Percentiles rank a stretch among this genome's conserved stretches.
These are phyloP conservation scores for Fusarium haematococcum DNA, from an alignment of 2,329 filamentous ascomycete genomes.

Conservation along the genomic window DNA sequence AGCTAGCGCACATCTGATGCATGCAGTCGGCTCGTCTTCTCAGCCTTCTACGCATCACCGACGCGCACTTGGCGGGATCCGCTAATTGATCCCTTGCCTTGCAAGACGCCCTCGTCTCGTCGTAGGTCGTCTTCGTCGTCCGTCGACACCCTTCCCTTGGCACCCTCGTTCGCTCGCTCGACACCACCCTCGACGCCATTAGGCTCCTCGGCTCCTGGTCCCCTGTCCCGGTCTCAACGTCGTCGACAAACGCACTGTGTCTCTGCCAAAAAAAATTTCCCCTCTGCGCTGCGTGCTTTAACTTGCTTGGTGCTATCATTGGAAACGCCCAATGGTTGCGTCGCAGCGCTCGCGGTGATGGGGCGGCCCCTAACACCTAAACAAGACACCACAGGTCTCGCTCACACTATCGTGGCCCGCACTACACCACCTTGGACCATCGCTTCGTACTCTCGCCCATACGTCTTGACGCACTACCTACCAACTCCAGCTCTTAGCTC, in stretches of 20 bases:
- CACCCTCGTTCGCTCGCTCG: constrained; percentile 13
- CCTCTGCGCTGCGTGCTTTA: constrained; percentile 15
- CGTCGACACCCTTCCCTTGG: constrained; percentile 6
- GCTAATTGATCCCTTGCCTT: constrained; percentile 32
- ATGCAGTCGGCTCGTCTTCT: constrained; percentile 32
- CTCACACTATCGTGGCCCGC: constrained; percentile 26
- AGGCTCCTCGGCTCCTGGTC: constrained; percentile 38
- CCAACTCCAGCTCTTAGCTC: constrained; percentile 11
- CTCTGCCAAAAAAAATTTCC: constrained; percentile 5
- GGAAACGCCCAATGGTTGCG: constrained; percentile 16
- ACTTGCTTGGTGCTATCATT: constrained; percentile 14
- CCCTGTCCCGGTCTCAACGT: constrained; percentile 37
- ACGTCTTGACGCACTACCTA: constrained; percentile 13
- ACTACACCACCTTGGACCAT: constrained; percentile 35
- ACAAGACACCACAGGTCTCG: constrained; percentile 12
- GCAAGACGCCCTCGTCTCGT: constrained; percentile 14
- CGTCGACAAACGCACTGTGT: constrained; percentile 32
- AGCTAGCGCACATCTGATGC: constrained; percentile 30
- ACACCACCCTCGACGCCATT: constrained; percentile 34
- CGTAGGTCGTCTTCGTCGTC: neutral
- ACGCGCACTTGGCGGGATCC: constrained; percentile 23
- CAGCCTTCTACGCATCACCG: constrained; percentile 28
- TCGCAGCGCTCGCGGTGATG: constrained; percentile 13
- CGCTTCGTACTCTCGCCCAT: constrained; percentile 20
- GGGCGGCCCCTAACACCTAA: constrained; percentile 21